phyloP scores from a whole-genome alignment of 73 alveolate species.

The Paraurostyla sp. region DNA sequence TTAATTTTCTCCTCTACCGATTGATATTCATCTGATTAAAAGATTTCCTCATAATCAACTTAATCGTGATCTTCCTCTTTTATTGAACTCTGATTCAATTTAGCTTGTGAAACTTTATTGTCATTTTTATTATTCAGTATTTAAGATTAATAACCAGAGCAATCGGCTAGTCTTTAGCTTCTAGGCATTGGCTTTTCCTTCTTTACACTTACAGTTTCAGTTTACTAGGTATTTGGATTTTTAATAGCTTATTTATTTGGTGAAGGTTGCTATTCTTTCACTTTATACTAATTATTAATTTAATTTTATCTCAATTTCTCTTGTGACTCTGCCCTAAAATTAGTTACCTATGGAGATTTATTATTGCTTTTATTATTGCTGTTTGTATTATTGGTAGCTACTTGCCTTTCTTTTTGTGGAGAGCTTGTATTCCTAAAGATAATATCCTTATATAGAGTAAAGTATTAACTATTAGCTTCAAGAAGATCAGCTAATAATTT shows the following conservation, averaged over 20 bases:
- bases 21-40: not conserved
- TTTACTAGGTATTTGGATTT: no score
- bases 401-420: not conserved
- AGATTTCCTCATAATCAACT: not conserved
- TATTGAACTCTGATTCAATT: not conserved
- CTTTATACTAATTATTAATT: no score
- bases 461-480: not conserved
- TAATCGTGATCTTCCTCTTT: not conserved
- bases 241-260: no score
- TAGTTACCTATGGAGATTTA: not conserved
- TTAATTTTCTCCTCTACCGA: conserved; percentile 11
- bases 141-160: not conserved
- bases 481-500: not conserved
- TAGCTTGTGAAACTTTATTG: not conserved
- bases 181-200: not conserved
- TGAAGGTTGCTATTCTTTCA: not conserved
- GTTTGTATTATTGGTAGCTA: not conserved
- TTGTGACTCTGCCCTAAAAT: not conserved
- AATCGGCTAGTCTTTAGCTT: conserved; percentile 35
- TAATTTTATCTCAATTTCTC: conserved; percentile 16
- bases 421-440: not conserved
- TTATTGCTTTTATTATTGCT: not conserved
- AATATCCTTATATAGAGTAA: conserved; percentile 7
- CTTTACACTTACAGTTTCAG: not conserved
- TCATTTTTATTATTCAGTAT: not conserved